Percentiles rank a stretch among this genome's conserved stretches.
Conservation (phyloP, 2,329 filamentous ascomycete genomes). For the Hypoxylon sp. region DNA sequence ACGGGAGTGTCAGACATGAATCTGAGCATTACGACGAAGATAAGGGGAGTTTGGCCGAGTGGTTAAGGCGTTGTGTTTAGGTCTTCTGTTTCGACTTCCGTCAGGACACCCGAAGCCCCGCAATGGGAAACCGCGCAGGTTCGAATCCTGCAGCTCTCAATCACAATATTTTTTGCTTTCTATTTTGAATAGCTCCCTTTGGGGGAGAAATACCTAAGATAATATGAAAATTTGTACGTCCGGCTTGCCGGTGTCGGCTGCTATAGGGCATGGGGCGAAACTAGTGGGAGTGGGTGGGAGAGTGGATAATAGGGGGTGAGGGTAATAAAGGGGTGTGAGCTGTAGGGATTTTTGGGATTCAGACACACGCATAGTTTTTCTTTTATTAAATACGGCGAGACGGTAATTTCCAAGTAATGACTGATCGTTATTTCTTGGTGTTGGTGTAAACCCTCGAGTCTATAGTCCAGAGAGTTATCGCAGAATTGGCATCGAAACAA, state of each 20-base stretch:
- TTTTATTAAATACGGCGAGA: neutral
- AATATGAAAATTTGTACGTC: neutral
- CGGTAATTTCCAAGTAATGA: neutral
- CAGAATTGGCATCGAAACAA: neutral
- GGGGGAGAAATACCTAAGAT: too few species aligned
- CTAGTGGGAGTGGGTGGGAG: neutral
- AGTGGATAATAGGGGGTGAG: neutral
- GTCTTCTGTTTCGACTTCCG: neutral
- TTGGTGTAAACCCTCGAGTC: too few species aligned
- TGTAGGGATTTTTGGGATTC: neutral
- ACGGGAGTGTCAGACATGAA: neutral
- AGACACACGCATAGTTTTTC: neutral
- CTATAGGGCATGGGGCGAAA: too few species aligned
- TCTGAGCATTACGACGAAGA: too few species aligned
- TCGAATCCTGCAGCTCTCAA: slow-evolving; percentile 12
- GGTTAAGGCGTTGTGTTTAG: slow-evolving; percentile 19
- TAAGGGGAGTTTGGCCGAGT: slow-evolving; percentile 11
- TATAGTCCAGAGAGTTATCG: too few species aligned
- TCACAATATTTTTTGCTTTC: neutral
- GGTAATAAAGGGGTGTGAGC: neutral
- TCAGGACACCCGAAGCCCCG: slow-evolving; percentile 1
- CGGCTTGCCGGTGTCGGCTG: neutral
- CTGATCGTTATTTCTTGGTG: neutral
- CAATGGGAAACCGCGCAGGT: slow-evolving; percentile 18
- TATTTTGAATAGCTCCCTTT: too few species aligned